Conservation (phyloP, 164 flowering plant species). For the Sedum album region DNA sequence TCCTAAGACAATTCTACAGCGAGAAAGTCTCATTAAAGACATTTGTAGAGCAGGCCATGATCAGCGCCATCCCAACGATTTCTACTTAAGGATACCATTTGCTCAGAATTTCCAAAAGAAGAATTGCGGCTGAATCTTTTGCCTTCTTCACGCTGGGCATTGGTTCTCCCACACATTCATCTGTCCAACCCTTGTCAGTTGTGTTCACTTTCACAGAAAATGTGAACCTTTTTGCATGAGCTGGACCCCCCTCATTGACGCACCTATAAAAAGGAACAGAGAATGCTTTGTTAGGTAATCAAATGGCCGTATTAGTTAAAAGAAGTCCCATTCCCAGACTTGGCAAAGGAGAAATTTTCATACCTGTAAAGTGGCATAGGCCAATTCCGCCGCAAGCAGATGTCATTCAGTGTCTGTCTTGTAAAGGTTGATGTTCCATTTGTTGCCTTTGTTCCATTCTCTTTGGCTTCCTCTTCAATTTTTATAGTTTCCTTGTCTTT, state of each 20-base stretch:
- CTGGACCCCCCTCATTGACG: conserved; percentile 93
- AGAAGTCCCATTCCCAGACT: neutral
- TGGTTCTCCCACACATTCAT: conserved; percentile 93
- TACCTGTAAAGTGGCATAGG: conserved; percentile 96
- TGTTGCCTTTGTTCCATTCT: conserved; percentile 49
- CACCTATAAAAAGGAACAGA: conserved; percentile 38
- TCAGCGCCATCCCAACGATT: too few species aligned
- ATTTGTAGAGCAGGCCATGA: too few species aligned
- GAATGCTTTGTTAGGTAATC: neutral
- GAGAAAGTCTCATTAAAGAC: too few species aligned
- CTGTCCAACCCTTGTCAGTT: conserved; percentile 79
- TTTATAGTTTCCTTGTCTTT: conserved; percentile 69
- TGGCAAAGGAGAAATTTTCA: neutral
- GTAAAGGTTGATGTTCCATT: conserved; percentile 72
- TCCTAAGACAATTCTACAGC: too few species aligned
- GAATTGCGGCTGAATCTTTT: conserved; percentile 88
- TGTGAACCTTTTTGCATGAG: conserved; percentile 95
- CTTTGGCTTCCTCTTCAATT: conserved; percentile 39
- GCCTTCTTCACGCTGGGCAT: conserved; percentile 99
- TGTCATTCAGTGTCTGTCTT: conserved; percentile 88
- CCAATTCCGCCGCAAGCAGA: conserved; percentile 91
- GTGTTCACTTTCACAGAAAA: conserved; percentile 85
- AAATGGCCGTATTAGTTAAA: neutral
- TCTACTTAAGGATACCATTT: conserved; percentile 57
- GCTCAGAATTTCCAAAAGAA: conserved; percentile 72